Evolutionary conservation across 352 stramenopile genomes (phyloP), one percentile per base, ranked within the genome.

Genomic region (Phytophthora europaea): DNA sequence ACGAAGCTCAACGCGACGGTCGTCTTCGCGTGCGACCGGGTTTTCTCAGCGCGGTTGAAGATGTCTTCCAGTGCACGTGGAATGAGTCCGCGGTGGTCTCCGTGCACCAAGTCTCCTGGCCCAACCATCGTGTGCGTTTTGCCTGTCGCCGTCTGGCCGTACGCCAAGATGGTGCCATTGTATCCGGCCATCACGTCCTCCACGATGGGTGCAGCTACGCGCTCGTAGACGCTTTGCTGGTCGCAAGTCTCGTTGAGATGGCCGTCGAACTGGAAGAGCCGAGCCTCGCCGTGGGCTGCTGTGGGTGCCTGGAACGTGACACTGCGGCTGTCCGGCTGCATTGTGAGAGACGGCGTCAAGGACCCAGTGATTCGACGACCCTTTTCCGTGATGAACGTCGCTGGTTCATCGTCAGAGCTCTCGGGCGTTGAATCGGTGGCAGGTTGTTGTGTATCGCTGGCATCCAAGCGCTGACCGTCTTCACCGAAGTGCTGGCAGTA

Each of bases 71-170:
- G 72, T 20, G 82, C 81, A 2, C 87, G 84, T 15, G 87, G 85
- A 52, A 94, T 88, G 31, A 93, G 77, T 3, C 85, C 87, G 18
- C 79, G 82, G 28, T 81, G 54, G 6, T 83, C 67, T 13, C 76
- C 79, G 6, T 78, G 33, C 0, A 83, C 51, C 15, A 75, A 63
- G 50, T 90, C 73, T 3, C 81, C 76, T 13, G 68, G 72, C 1
- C 83, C 87, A 15, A 93, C 70, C 85, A 94, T 93, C 8, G 83
- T 93, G 64, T 93, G 77, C 2, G 85, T 92, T 72, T 94, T 93
- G 56, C 83, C 87, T 15, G 79, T 89, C 31, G 80, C 72, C 31
- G 85, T 93, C 47, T 93, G 85, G 0, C 85, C 85, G 65, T 93
- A 93, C 13, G 83, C 85, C 23, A 93, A 73, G 66, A 93, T 87